Percentiles rank a stretch among this genome's conserved stretches.
These are phyloP conservation scores for Schizochytrium sp. DNA, from an alignment of 108 stramenopile genomes.

Conservation along the genomic window DNA sequence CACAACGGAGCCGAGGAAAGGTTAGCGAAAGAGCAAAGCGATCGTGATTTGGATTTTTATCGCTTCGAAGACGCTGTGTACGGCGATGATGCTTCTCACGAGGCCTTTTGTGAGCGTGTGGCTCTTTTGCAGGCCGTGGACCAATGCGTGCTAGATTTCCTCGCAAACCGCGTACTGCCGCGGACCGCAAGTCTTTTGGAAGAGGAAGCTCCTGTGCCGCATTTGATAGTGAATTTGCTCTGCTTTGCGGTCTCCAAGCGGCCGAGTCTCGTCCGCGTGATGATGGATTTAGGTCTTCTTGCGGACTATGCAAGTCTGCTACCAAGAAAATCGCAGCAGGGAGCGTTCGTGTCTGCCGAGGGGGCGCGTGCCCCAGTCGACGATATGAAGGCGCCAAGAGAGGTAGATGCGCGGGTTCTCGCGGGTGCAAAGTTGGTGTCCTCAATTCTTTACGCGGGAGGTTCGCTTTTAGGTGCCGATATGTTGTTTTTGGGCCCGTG, in stretches of 20 bases:
- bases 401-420: neutral
- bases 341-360: too few species aligned
- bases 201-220: neutral
- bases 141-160: neutral
- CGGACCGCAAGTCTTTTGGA: neutral
- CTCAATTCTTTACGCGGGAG: neutral
- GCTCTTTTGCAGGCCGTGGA: neutral
- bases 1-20: neutral
- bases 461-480: neutral
- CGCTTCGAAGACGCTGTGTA: neutral
- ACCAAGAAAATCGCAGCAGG: neutral
- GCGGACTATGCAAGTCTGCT: neutral
- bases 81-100: neutral
- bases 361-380: too few species aligned
- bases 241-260: neutral
- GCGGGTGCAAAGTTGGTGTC: neutral
- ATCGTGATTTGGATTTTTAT: neutral
- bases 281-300: neutral
- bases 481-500: neutral
- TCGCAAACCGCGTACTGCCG: neutral
- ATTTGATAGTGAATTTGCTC: neutral
- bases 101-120: neutral
- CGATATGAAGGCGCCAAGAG: neutral
- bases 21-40: neutral
- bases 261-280: neutral